Base-by-base conservation (phyloP, 331 rosid species). In the Acacia concinna region DNA sequence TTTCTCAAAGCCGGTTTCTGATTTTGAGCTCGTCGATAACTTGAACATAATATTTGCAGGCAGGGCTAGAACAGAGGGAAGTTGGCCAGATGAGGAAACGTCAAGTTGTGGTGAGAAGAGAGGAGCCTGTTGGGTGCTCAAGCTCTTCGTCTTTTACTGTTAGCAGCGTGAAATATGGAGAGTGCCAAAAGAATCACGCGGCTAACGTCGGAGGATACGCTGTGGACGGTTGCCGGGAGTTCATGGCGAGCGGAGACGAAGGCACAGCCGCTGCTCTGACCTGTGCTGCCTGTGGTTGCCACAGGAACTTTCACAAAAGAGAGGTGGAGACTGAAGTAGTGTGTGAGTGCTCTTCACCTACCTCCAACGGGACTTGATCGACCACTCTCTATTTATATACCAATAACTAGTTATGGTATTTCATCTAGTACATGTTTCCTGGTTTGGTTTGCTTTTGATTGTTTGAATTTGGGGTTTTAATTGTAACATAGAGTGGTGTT, bases 101-200 rank as follows among this genome's bases (percentile, higher is more conserved):
- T 17, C 98, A 93, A 80, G 98, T 96, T 3, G 98, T 96, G 32
- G 63, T 96, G 78, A 90, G 89, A 81, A 91, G 95, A 84, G 92
- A 91, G 43, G 91, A 90, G 23, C 70, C 87, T 9, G 74, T 86
- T 27, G 78, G 90, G 75, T 80, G 68, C 54, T 14, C 82, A 15
- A 67, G 86, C 68, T 15, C 68, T 31, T 62, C 68, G 3, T 62
- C 68, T 21, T 54, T 66, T 49, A 75, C 86, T 0, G 79, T 84
- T 2, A 68, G 90, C 76, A 85, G 85, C 17, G 97, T 93, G 81
- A 90, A 87, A 52, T 96, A 96, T 25, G 92, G 90, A 13, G 97
- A 93, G 91, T 96, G 99, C 75, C 99, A 96, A 74, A 96, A 96
- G 93, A 96, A 96, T 67, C 99, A 96, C 4, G 99, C 99, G 0